Conservation (phyloP, 2,329 filamentous ascomycete genomes). For the Paraphoma sp. region DNA sequence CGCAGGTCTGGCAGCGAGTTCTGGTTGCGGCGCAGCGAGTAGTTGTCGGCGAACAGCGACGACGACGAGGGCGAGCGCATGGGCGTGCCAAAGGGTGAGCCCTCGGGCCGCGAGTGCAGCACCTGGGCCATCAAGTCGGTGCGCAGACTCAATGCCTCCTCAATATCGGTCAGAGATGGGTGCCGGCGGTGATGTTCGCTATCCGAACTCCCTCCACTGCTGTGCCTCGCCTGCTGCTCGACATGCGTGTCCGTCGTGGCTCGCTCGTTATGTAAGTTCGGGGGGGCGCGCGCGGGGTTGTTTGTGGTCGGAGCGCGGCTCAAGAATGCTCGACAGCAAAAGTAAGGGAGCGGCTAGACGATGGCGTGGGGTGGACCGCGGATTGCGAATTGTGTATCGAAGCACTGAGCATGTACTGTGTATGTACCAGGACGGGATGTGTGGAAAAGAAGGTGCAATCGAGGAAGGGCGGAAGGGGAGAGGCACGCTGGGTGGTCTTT, state of each 20-base stretch:
- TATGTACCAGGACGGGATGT: too few species aligned
- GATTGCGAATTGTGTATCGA: too few species aligned
- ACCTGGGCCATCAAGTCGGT: slow-evolving; percentile 49
- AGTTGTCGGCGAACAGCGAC: slow-evolving; percentile 51
- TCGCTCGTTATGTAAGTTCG: slow-evolving; percentile 19
- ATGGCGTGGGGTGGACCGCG: background rate
- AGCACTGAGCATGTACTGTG: too few species aligned
- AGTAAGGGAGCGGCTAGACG: background rate
- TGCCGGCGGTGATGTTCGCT: slow-evolving; percentile 20
- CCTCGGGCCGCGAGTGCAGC: slow-evolving; percentile 30
- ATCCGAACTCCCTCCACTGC: slow-evolving; percentile 36
- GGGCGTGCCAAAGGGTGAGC: slow-evolving; percentile 45
- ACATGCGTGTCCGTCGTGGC: slow-evolving; percentile 40
- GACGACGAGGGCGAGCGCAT: slow-evolving; percentile 53
- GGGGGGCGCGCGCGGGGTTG: slow-evolving; percentile 1
- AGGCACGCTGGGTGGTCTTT: too few species aligned
- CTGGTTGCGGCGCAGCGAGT: slow-evolving; percentile 41
- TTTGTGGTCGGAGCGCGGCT: background rate
- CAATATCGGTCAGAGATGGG: slow-evolving; percentile 23
- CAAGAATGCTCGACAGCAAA: background rate
- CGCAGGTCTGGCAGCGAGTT: slow-evolving; percentile 47
- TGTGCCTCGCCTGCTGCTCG: slow-evolving; percentile 24
- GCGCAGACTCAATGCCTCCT: slow-evolving; percentile 25
- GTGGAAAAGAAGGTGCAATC: too few species aligned
- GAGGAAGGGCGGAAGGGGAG: too few species aligned